A percentile compares a stretch with the other conserved stretches of the same genome.
phyloP scores from a whole-genome alignment of 1,284 basidiomycete genomes.

The Thecaphora thlaspeos region DNA sequence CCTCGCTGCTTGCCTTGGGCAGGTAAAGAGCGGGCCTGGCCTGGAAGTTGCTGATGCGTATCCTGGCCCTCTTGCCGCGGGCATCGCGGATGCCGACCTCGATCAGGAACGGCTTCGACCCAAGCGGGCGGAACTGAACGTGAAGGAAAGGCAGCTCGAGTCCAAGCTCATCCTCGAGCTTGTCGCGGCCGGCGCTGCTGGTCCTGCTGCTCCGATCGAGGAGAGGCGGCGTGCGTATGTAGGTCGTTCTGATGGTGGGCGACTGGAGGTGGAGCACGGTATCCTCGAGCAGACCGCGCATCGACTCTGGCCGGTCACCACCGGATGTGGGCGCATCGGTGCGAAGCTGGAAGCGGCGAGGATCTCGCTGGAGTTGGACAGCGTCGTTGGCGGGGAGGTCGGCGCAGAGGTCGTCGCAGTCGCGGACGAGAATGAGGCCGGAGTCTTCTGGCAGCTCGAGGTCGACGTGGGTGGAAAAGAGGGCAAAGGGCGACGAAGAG shows the following conservation, averaged over 20 bases:
- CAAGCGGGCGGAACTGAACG: slow-evolving; percentile 70
- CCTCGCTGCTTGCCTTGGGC: slow-evolving; percentile 6
- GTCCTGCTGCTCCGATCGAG: too few species aligned
- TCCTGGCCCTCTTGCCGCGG: slow-evolving; percentile 64
- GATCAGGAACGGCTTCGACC: slow-evolving; percentile 68
- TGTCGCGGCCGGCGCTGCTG: too few species aligned
- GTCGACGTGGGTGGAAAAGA: slow-evolving; percentile 67
- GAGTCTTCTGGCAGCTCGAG: slow-evolving; percentile 66
- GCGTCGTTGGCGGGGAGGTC: slow-evolving; percentile 52
- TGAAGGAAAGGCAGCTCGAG: slow-evolving; percentile 73
- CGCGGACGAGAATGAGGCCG: slow-evolving; percentile 68
- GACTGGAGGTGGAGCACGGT: slow-evolving; percentile 81
- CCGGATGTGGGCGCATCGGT: slow-evolving; percentile 1
- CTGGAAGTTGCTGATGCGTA: slow-evolving; percentile 79
- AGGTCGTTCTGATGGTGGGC: slow-evolving; percentile 69
- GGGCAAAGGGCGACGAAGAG: slow-evolving; percentile 65
- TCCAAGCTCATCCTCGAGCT: slow-evolving; percentile 60
- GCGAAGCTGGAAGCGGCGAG: slow-evolving; percentile 6
- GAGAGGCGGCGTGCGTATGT: slow-evolving; percentile 65
- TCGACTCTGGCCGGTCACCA: background rate
- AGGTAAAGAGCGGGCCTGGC: slow-evolving; percentile 59
- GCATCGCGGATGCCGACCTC: slow-evolving; percentile 74
- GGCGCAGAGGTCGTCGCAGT: slow-evolving; percentile 64
- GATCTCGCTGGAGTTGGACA: background rate
- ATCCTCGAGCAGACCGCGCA: slow-evolving; percentile 58